Base-by-base conservation (phyloP, 164 flowering plant species). In the Annona squamosa region DNA sequence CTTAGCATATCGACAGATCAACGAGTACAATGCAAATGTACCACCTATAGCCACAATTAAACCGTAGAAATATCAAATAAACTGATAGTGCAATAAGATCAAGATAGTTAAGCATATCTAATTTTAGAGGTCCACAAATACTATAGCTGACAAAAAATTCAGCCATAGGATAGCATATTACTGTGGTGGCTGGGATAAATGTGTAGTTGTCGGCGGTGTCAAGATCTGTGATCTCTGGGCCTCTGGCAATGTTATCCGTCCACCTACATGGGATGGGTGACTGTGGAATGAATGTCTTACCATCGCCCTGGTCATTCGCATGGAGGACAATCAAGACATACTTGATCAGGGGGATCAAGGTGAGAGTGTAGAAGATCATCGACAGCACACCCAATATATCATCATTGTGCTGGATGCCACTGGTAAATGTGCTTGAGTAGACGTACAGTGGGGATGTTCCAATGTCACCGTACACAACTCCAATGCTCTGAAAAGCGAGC, bases 381-480 rank as follows among this genome's bases (percentile, higher is more conserved):
- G 93, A 87, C 2, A 90, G 84, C 26, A 85, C 93, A 1, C 93
- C 93, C 17, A 90, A 56, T 3, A 92, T 84, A 73, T 92, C 97
- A 42, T 89, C 91, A 17, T 77, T 73, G 77, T 89, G 77, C 18
- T 85, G 79, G 48, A 90, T 86, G 0, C 90, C 87, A 0, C 72
- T 37, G 0, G 85, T 26, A 81, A 92, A 92, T 7, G 89, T 86
- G 79, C 92, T 88, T 0, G 88, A 47, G 48, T 68, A 90, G 10
- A 92, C 97, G 48, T 89, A 92, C 3, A 92, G 81, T 0, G 95
- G 95, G 10, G 97, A 92, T 1, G 97, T 91, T 0, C 97, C 97
- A 7, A 91, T 87, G 73, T 91, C 97, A 1, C 94, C 97, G 46
- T 88, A 92, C 62, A 92, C 86, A 1, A 92, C 74, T 16, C 97